Evolutionary conservation across 2,329 filamentous ascomycete species (phyloP), one percentile per base, ranked within the genome.

Genomic region (Albophoma yamanashiensis): DNA sequence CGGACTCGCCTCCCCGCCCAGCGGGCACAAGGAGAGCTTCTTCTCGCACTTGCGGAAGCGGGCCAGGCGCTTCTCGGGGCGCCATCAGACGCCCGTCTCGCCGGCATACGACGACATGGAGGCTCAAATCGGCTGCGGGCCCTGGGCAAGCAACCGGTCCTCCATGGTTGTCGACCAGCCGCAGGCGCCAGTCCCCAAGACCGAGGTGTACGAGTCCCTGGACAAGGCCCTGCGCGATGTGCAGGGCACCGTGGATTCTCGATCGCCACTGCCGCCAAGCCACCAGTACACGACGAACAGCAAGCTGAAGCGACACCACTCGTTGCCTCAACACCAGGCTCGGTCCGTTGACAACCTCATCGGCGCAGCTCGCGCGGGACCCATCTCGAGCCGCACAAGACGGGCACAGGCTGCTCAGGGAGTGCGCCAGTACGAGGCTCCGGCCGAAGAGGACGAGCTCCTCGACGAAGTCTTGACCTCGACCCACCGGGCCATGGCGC

Each of bases 21-120:
- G 83, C 67, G 89, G 84, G 22, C 89, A 92, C 60, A 95, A 95
- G 70, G 94, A 99, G 73, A 91, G 94, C 74, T 99, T 99, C 79
- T 99, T 99, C 76, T 97, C 94, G 0, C 94, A 99, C 71, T 82
- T 99, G 9, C 85, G 94, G 60, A 99, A 99, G 75, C 88, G 93
- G 58, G 94, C 95, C 36, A 85, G 94, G 66, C 84, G 94, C 66
- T 87, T 99, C 62, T 99, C 94, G 34, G 94, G 94, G 55, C 87
- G 93, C 60, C 92, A 96, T 70, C 90, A 93, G 71, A 87, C 86
- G 17, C 88, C 91, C 9, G 85, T 89, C 61, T 90, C 91, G 22
- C 89, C 91, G 11, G 85, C 82, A 52, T 86, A 87, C 59, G 92
- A 97, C 66, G 93, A 97, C 69, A 79, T 96, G 59, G 94, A 97